Evolutionary conservation across 169 alveolate genomes (phyloP), one percentile per base, ranked within the genome.

Genomic region (Plasmodium gallinaceum): DNA sequence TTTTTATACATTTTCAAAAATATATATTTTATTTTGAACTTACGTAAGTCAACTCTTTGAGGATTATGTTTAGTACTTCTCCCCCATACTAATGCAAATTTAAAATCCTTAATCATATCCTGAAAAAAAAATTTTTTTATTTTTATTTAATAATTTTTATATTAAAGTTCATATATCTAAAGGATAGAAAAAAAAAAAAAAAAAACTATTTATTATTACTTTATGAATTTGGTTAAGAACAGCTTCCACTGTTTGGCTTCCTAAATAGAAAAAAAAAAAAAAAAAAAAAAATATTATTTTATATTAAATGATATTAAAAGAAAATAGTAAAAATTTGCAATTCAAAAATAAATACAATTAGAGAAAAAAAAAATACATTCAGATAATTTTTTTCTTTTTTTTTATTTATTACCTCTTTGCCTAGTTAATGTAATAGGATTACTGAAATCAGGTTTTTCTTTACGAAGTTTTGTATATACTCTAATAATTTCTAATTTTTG

Each of bases 21-120:
- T 8, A 61, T 45, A 9, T 54, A 52, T 52, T 57, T 32, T 10
- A 62, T 46, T 26, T 62, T 39, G 20, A 54, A 64, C 88, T 8
- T 45, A 94, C 96, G 97, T 78, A 96, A 95, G 39, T 99, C 99
- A 20, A 96, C 98, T 83, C 95, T 95, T 88, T 97, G 97, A n/a
- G 99, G 99, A 89, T 95, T 97, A 88, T 97, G 99, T 92, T 98
- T 98, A 16, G 97, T 99, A 62, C 99, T 96, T 73, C 94, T 93
- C 18, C 99, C 99, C 99, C 99, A 98, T 32, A 98, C 99, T 62
- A 97, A 92, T n/a, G 99, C 99, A 61, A 95, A 97, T 92, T 97
- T 97, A 92, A 95, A 92, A 62, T 96, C 97, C 37, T 93, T 95
- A 68, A 95, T 93, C 85, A 96, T 62, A 65, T 94, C 95, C 88